A percentile compares a stretch with the other conserved stretches of the same genome.
Evolutionary conservation across 2,329 filamentous ascomycete genomes (phyloP).

Genomic region (Endoconidiophora laricicola): DNA sequence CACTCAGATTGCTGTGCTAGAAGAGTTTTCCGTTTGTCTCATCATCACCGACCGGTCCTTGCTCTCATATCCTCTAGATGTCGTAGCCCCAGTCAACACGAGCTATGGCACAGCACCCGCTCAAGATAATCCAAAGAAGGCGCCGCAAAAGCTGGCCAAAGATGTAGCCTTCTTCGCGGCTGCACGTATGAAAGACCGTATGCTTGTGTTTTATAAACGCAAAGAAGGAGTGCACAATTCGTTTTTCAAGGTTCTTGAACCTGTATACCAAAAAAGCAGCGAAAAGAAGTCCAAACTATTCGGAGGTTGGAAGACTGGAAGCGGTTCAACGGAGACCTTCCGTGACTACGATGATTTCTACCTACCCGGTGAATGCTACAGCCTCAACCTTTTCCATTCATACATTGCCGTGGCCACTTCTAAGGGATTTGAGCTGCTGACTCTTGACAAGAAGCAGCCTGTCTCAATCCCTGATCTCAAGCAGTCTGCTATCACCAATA

Average conservation of each 20-base stretch:
- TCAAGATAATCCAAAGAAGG: constrained; percentile 59
- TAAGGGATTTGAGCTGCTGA: constrained; percentile 89
- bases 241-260: constrained; percentile 95
- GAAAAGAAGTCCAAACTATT: constrained; percentile 63
- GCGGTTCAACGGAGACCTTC: constrained; percentile 71
- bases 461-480: constrained; percentile 85
- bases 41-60: constrained; percentile 82
- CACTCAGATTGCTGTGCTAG: constrained; percentile 83
- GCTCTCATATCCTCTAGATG: constrained; percentile 85
- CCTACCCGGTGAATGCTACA: constrained; percentile 86
- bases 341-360: constrained; percentile 98
- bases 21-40: constrained; percentile 87
- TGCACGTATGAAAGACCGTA: constrained; percentile 91
- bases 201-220: constrained; percentile 92
- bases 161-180: constrained; percentile 96
- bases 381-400: constrained; percentile 89
- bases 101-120: constrained; percentile 39
- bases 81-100: constrained; percentile 45
- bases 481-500: constrained; percentile 62
- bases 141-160: constrained; percentile 82
- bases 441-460: constrained; percentile 89
- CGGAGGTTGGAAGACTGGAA: constrained; percentile 29
- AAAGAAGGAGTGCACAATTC: constrained; percentile 81
- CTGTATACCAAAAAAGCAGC: constrained; percentile 80
- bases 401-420: constrained; percentile 83